These are phyloP conservation scores for Cornus controversa DNA, from an alignment of 148 eudicot species.

Conservation along the genomic window DNA sequence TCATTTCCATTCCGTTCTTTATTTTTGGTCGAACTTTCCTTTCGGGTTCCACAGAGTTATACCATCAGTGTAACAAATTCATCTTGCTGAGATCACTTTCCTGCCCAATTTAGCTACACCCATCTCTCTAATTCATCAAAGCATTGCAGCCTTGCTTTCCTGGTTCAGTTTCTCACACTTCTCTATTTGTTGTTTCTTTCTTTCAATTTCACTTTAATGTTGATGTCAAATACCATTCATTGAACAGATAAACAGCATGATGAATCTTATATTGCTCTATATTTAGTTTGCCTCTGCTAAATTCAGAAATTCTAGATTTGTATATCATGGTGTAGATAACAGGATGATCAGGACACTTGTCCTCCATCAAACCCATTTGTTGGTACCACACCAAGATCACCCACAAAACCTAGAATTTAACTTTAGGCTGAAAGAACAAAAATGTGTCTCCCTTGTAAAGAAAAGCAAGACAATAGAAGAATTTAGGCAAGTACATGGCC, in stretches of 20 bases:
- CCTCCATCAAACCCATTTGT: slow-evolving; percentile 22
- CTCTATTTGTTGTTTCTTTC: background rate
- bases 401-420: slow-evolving; percentile 20
- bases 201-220: background rate
- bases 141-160: background rate
- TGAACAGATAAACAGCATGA: background rate
- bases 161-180: background rate
- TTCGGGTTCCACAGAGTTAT: background rate
- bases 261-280: slow-evolving; percentile 13
- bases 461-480: slow-evolving; percentile 45
- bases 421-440: slow-evolving; percentile 30
- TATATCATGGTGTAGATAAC: slow-evolving; percentile 8
- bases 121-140: background rate
- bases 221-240: background rate
- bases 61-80: too few relatives aligned
- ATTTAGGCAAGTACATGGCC: slow-evolving; percentile 53
- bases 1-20: background rate
- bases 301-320: background rate
- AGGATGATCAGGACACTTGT: slow-evolving; percentile 34
- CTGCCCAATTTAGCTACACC: background rate
- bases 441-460: slow-evolving; percentile 44
- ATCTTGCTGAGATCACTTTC: too few relatives aligned
- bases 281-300: slow-evolving; percentile 6
- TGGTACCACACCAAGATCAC: slow-evolving; percentile 24
- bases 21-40: background rate